phyloP scores from a whole-genome alignment of 2,329 filamentous ascomycete species.

The Fusarium verticillioides region DNA sequence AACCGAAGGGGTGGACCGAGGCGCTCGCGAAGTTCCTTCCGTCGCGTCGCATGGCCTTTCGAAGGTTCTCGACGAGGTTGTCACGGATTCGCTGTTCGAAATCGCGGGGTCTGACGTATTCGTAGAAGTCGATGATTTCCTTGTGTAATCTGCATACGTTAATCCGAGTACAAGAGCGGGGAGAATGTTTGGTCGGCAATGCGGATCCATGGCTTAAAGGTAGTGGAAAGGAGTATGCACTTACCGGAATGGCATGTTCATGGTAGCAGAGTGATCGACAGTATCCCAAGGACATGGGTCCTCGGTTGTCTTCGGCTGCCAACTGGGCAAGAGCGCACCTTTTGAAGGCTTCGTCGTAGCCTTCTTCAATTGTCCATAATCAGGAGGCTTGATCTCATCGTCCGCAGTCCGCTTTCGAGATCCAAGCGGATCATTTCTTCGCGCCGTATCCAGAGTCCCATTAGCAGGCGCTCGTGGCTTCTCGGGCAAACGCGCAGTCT shows the following conservation, averaged over 20 bases:
- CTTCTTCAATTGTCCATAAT: conserved; percentile 64
- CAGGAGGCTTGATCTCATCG: conserved; percentile 71
- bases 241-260: conserved; percentile 68
- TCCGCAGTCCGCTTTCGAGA: conserved; percentile 80
- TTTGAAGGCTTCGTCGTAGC: conserved; percentile 60
- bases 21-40: conserved; percentile 65
- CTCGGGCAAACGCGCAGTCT: conserved; percentile 25
- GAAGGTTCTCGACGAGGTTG: conserved; percentile 77
- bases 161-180: not conserved
- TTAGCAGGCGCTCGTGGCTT: conserved; percentile 6
- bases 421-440: conserved; percentile 60
- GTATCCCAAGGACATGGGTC: conserved; percentile 71
- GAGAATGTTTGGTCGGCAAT: no score
- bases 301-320: conserved; percentile 58
- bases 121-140: conserved; percentile 89
- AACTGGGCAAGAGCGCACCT: conserved; percentile 63
- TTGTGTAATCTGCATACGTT: conserved; percentile 75
- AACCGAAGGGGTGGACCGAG: conserved; percentile 84
- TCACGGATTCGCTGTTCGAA: conserved; percentile 82
- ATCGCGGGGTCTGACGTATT: conserved; percentile 79
- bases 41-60: conserved; percentile 64
- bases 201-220: not conserved
- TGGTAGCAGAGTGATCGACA: conserved; percentile 64
- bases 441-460: not conserved
- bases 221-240: conserved; percentile 29